Base-by-base conservation (phyloP, 139 green algal genomes). In the Tetraselmis chui region DNA sequence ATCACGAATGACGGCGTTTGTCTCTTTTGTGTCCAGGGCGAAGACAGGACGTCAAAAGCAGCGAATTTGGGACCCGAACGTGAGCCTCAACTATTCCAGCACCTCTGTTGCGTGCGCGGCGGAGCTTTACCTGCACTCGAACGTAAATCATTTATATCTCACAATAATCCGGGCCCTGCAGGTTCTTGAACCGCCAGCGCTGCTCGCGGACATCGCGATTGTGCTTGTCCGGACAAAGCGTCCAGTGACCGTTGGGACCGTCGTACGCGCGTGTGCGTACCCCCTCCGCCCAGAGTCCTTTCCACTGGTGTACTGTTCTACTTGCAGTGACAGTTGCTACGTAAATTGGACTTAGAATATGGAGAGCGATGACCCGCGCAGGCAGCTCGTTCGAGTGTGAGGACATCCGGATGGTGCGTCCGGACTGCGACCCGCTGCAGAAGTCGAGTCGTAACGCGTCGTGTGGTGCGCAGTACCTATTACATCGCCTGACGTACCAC, bases 381-480 rank as follows among this genome's bases (percentile, higher is more conserved):
- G 45, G 45, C 32, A 84, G 81, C 82, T 90, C 80, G 67, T 94
- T 94, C 82, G 91, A 94, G 83, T 89, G 85, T 32, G 86, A 89
- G 59, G 85, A 92, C 75, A 75, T 94, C 59, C 76, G 88, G 0
- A 80, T 94, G 2, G 90, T 94, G 28, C 29, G 84, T 75, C 84
- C 88, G 22, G 77, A 87, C 2, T 89, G 86, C 74, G 77, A 82
- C 31, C 86, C 77, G 28, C 83, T 89, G 27, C 59, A 81, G 2
- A 83, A 84, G 59, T 82, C 81, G 76, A 31, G 80, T 26, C 75
- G 81, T 31, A 92, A 87, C 75, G 81, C 82, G 28, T 86, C 75
- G 78, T 93, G 93, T 30, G 90, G 90, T 0, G 87, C 90, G 0
- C 90, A 93, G 84, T 92, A 87, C 81, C 79, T 93, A 25, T 80